A percentile compares a stretch with the other conserved stretches of the same genome.
Conservation (phyloP, 768 basidiomycete species). For the Lactarius vividus region DNA sequence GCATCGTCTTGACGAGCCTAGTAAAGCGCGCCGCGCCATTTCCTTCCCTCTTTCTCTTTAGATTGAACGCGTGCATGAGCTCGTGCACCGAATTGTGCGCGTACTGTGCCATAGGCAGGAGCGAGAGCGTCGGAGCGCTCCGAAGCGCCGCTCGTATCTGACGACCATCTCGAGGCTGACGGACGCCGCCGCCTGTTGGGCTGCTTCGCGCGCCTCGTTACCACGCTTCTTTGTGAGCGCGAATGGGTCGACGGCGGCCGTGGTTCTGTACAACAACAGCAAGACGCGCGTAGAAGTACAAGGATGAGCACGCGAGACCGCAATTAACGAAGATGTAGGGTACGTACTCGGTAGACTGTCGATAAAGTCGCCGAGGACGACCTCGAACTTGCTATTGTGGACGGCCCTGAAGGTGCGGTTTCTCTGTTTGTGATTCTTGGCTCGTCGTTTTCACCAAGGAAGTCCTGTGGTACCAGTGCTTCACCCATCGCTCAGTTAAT, state of each 20-base stretch:
- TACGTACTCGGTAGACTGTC: slow-evolving; percentile 51
- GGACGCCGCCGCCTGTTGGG: slow-evolving; percentile 29
- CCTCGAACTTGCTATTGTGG: slow-evolving; percentile 48
- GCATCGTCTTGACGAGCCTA: too few relatives aligned
- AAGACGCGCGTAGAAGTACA: not conserved
- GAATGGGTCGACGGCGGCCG: slow-evolving; percentile 50
- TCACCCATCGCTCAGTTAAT: not conserved
- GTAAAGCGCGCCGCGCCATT: too few relatives aligned
- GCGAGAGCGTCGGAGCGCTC: slow-evolving; percentile 53
- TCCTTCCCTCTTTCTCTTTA: too few relatives aligned
- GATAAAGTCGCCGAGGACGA: slow-evolving; percentile 28
- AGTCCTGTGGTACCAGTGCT: slow-evolving; percentile 1
- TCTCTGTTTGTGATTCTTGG: slow-evolving; percentile 46
- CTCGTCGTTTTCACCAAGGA: slow-evolving; percentile 55
- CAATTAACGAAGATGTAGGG: not conserved
- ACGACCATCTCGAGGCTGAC: slow-evolving; percentile 48
- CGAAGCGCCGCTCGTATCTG: slow-evolving; percentile 65
- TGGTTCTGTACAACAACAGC: slow-evolving; percentile 37
- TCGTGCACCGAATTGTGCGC: too few relatives aligned
- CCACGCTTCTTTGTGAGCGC: slow-evolving; percentile 58
- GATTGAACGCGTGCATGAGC: too few relatives aligned
- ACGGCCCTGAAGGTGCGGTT: slow-evolving; percentile 55
- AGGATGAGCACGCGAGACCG: not conserved
- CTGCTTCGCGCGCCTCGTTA: slow-evolving; percentile 60
- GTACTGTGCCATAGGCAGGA: slow-evolving; percentile 81